These are phyloP conservation scores for Schizophyllum commune DNA, from an alignment of 1,284 basidiomycete species.

Conservation along the genomic window DNA sequence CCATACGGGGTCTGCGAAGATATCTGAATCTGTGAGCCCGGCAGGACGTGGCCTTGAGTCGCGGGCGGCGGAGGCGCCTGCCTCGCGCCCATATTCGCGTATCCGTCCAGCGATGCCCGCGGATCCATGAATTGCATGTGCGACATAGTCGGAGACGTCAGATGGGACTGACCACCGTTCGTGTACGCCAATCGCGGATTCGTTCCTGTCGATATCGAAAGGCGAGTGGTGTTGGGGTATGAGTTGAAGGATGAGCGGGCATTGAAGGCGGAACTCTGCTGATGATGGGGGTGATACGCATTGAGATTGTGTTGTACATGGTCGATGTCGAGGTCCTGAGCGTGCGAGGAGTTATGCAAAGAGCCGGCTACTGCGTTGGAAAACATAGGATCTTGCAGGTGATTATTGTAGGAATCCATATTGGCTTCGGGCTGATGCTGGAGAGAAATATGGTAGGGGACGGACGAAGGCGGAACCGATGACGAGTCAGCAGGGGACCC, in stretches of 20 bases:
- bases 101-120: background rate
- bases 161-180: background rate
- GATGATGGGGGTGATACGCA: background rate
- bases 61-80: constrained; percentile 8
- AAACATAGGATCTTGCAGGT: background rate
- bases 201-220: background rate
- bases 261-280: background rate
- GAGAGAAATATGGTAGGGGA: background rate
- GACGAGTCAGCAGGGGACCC: background rate
- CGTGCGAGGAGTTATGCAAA: background rate
- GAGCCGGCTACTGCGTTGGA: background rate
- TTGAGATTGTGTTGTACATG: background rate
- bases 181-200: background rate
- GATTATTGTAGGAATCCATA: background rate
- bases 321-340: background rate
- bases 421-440: constrained; percentile 3
- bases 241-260: background rate
- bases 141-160: background rate
- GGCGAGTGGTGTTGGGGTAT: background rate
- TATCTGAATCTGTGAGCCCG: constrained; percentile 30
- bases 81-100: background rate
- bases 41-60: constrained; percentile 6
- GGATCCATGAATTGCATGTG: background rate
- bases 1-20: constrained; percentile 69
- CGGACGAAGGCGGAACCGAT: background rate